These are phyloP conservation scores for Osmanthus fragrans DNA, from an alignment of 257 asterid genomes.

Conservation along the genomic window DNA sequence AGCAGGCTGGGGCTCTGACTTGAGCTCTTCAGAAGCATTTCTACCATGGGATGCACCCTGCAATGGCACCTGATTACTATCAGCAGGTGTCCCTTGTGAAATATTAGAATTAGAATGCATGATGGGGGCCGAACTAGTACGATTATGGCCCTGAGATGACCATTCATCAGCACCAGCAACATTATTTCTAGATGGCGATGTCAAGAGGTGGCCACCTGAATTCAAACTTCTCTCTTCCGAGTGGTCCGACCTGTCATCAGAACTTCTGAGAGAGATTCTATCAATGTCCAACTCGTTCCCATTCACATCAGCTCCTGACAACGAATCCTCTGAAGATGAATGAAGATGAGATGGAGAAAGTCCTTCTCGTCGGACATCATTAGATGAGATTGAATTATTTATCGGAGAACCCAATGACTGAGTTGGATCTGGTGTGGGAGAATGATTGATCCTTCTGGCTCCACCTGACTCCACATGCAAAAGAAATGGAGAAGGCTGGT, in stretches of 20 bases:
- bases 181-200: slow-evolving; percentile 50
- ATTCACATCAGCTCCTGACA: slow-evolving; percentile 48
- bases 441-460: slow-evolving; percentile 43
- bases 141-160: slow-evolving; percentile 51
- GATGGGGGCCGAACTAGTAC: slow-evolving; percentile 65
- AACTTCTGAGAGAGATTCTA: slow-evolving; percentile 46
- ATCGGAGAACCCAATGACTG: slow-evolving; percentile 52
- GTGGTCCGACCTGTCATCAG: slow-evolving; percentile 59
- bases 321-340: slow-evolving; percentile 61
- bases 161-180: slow-evolving; percentile 39
- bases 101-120: slow-evolving; percentile 52
- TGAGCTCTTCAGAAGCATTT: slow-evolving; percentile 71
- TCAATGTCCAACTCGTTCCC: slow-evolving; percentile 48
- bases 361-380: slow-evolving; percentile 38
- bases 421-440: slow-evolving; percentile 41
- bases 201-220: slow-evolving; percentile 34
- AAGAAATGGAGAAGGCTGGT: neutral
- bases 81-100: slow-evolving; percentile 59
- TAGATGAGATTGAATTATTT: slow-evolving; percentile 37
- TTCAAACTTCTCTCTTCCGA: slow-evolving; percentile 60
- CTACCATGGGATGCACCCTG: slow-evolving; percentile 46
- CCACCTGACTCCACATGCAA: slow-evolving; percentile 27
- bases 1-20: slow-evolving; percentile 50
- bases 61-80: slow-evolving; percentile 52
- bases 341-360: slow-evolving; percentile 60